Evolutionary conservation across 176 grass and related monocot genomes (phyloP), one percentile per base, ranked within the genome.

Genomic region (Carex kokanica): DNA sequence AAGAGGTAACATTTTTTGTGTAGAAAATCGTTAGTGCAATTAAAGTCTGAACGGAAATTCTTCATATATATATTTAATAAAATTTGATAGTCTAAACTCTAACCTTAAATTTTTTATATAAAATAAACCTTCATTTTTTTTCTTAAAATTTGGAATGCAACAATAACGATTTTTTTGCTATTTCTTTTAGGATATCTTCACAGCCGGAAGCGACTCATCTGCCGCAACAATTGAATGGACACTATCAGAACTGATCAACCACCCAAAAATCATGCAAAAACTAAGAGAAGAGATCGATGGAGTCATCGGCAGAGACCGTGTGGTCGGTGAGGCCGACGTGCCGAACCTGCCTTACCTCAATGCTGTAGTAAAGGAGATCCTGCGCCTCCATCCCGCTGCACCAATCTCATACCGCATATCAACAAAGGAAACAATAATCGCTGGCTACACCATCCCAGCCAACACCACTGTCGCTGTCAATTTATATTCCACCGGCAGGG

Each of bases 161-260:
- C n/a, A n/a, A n/a, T 58, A 7, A 59, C 18, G 20, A 8, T 8
- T 8, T 8, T 8, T 32, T 23, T 51, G 13, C 25, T 16, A 3
- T 8, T 75, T 75, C 11, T 75, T 27, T 27, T 38, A 90, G 93
- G 93, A 95, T 78, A 90, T 92, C 60, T 88, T 95, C 60, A 86
- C 88, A 12, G 93, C 93, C 1, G 88, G 90, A 17, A 88, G 90
- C 17, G 93, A 92, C 53, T 88, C 92, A 40, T 86, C 92, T 17
- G 8, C 92, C 51, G 83, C 88, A 83, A 92, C 88, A 6, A 47
- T 92, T 12, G 93, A 92, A 81, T 95, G 93, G 93, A 87, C 85
- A 2, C 52, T 95, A 0, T 87, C 93, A 14, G 90, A 95, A 86
- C 72, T 92, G 41, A 90, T 95, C 84, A 89, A 90, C 78, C 80